These are phyloP conservation scores for Keithomyces neogunnii DNA, from an alignment of 2,329 filamentous ascomycete genomes.

Conservation along the genomic window DNA sequence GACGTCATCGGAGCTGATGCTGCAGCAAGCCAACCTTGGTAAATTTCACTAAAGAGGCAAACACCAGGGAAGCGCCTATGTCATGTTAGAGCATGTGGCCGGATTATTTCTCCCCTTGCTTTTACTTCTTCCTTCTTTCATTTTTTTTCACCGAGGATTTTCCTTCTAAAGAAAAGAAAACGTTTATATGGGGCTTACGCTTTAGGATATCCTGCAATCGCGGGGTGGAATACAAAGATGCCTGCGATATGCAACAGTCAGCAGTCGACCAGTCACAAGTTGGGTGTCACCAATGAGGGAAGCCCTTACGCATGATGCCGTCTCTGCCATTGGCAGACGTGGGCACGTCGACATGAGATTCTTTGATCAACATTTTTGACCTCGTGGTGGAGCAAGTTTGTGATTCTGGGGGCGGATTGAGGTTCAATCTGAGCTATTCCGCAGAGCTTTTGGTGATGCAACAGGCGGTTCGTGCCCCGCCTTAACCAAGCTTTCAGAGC, in stretches of 20 bases:
- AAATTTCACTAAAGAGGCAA: constrained; percentile 87
- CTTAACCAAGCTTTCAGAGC: not conserved
- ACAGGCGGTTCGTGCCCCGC: not conserved
- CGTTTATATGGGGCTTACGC: constrained; percentile 45
- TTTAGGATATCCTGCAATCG: constrained; percentile 75
- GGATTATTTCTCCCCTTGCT: too few relatives aligned
- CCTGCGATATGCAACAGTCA: constrained; percentile 39
- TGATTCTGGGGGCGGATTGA: not conserved
- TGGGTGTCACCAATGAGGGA: not conserved
- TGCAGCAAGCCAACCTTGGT: constrained; percentile 58
- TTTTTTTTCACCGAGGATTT: not conserved
- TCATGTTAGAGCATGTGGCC: not conserved
- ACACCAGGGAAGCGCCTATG: constrained; percentile 69
- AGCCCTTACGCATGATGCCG: constrained; percentile 40
- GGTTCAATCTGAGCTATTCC: too few relatives aligned
- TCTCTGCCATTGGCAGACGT: constrained; percentile 45
- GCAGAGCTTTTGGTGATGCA: too few relatives aligned
- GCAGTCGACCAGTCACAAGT: not conserved
- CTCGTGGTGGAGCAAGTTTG: not conserved
- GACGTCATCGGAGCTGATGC: not conserved
- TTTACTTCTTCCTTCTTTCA: too few relatives aligned
- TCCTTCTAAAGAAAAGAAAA: not conserved
- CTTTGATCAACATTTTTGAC: constrained; percentile 42
- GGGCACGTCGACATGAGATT: constrained; percentile 42
- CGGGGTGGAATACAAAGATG: constrained; percentile 82